Evolutionary conservation across 179 eudicot genomes (phyloP).

Genomic region (Actinidia chinensis): DNA sequence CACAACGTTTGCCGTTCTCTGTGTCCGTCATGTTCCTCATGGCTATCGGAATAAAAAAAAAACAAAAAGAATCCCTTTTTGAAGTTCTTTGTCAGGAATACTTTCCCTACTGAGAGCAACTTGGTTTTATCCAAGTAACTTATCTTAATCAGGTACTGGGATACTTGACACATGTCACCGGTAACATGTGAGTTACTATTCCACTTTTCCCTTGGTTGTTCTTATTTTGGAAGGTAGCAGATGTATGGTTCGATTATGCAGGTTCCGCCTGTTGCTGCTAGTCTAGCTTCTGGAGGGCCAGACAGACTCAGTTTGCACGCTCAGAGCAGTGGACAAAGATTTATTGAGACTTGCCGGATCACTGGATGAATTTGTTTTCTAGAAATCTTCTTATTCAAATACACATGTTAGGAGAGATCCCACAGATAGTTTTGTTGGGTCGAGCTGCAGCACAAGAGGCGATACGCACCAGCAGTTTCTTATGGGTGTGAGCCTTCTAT

Average conservation of each 20-base stretch:
- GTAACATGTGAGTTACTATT: background rate
- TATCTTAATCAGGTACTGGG: slow-evolving; percentile 94
- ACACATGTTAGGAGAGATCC: slow-evolving; percentile 57
- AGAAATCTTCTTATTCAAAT: slow-evolving; percentile 44
- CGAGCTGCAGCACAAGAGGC: slow-evolving; percentile 51
- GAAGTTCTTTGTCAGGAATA: slow-evolving; percentile 87
- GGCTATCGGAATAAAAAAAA: slow-evolving; percentile 78
- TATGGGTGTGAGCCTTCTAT: slow-evolving; percentile 83
- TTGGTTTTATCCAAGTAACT: slow-evolving; percentile 92
- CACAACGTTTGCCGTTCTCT: slow-evolving; percentile 83
- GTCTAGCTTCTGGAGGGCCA: slow-evolving; percentile 52
- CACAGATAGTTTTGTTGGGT: slow-evolving; percentile 53
- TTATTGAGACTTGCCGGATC: slow-evolving; percentile 82
- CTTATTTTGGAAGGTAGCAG: slow-evolving; percentile 8
- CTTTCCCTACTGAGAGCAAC: slow-evolving; percentile 93
- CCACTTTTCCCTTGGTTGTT: background rate
- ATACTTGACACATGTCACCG: background rate
- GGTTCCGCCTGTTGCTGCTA: slow-evolving; percentile 66
- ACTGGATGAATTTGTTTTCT: slow-evolving; percentile 75
- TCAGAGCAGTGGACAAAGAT: slow-evolving; percentile 97
- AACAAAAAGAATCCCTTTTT: slow-evolving; percentile 63
- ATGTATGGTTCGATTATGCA: slow-evolving; percentile 39
- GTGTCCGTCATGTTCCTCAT: slow-evolving; percentile 91
- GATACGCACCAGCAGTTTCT: slow-evolving; percentile 35
- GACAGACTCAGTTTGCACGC: slow-evolving; percentile 72